Conservation (phyloP, 345 rosid genomes). For the Eucalyptus lansdowneana region DNA sequence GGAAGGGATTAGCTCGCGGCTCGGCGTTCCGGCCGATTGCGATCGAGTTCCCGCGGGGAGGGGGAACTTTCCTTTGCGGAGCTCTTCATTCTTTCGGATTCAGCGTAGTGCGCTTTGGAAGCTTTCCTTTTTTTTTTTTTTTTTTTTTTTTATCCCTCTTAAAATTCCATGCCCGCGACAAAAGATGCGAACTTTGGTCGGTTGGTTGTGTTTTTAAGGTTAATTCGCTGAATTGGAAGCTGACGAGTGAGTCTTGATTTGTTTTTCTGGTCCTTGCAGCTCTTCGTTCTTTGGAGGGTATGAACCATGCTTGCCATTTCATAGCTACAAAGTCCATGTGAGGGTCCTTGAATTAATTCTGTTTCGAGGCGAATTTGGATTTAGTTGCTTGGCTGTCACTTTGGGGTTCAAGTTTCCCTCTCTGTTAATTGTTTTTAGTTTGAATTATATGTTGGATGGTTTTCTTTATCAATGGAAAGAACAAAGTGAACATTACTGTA, state of each 20-base stretch:
- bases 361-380: neutral
- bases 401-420: neutral
- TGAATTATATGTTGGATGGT: neutral
- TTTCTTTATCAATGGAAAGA: neutral
- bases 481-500: neutral
- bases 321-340: neutral
- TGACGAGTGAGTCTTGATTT: neutral
- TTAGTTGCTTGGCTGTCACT: neutral
- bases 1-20: neutral
- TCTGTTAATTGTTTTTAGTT: neutral
- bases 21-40: neutral
- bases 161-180: neutral
- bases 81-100: neutral
- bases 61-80: neutral
- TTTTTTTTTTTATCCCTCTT: neutral
- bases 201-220: neutral
- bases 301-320: neutral
- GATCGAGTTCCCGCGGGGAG: neutral
- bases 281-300: neutral
- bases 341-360: neutral
- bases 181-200: neutral
- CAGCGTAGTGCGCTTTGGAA: neutral
- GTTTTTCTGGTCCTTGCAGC: neutral
- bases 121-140: neutral
- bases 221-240: neutral